Base-by-base conservation (phyloP, 2,329 filamentous ascomycete species). In the Decorospora gaudefroyi region DNA sequence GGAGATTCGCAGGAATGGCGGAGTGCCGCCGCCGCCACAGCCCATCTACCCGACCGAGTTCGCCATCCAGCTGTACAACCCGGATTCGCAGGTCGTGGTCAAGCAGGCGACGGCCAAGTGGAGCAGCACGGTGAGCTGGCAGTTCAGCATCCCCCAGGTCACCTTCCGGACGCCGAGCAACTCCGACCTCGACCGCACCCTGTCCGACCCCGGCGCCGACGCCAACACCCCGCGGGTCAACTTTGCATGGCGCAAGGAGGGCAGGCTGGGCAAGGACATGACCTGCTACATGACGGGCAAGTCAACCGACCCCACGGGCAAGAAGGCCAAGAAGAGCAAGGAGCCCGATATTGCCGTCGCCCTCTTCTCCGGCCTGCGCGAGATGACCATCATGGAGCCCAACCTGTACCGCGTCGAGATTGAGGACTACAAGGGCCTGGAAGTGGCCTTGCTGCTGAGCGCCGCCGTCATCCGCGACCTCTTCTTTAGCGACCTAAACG, bases 311-410 rank as follows among this genome's bases (percentile, higher is more conserved):
- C 67, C 74, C 3, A 82, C 81, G 19, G 83, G 81, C 15, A 88
- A 85, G 71, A 88, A 78, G 55, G 64, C 62, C 2, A 84, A 88
- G 76, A 69, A 68, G 55, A 87, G 79, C 74, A 92, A 88, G 67
- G 93, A 99, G 67, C 92, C 93, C 0, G 93, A 97, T 71, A 97
- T 97, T 57, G 91, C 90, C 0, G 79, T 97, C n/a, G 90, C 90
- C 2, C 80, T 97, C 59, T 95, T 91, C 76, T 65, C 66, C 55
- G 79, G 81, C 12, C 77, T 85, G 17, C 85, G 83, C 56, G 88
- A 91, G 58, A 72, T 97, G 46, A 95, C 91, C 2, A 79, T 99
- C 28, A 96, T 97, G 74, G 88, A 99, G 70, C 88, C 92, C 4
- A 97, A 97, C 65, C 78, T 97, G 64, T 85, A 87, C 49, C 80